These are phyloP conservation scores for Neofusicoccum sp. DNA, from an alignment of 2,329 filamentous ascomycete species.

Conservation along the genomic window DNA sequence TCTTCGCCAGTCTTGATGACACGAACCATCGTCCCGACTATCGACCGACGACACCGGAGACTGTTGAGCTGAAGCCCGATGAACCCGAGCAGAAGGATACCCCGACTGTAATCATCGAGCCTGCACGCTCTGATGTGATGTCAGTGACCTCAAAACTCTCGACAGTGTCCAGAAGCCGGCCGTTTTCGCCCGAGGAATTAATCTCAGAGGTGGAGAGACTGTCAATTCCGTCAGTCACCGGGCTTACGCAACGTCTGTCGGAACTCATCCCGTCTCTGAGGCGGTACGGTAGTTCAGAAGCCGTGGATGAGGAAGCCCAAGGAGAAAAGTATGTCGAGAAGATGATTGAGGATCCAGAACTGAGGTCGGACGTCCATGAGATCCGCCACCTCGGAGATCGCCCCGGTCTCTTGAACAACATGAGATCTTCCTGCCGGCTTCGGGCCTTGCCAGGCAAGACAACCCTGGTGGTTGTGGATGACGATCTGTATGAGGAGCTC, in stretches of 20 bases:
- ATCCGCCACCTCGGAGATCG: constrained; percentile 16
- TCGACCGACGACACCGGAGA: constrained; percentile 16
- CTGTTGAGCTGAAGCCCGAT: not conserved
- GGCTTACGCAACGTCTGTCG: constrained; percentile 49
- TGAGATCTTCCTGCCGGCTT: constrained; percentile 38
- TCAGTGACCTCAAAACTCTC: constrained; percentile 20
- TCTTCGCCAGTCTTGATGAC: constrained; percentile 49
- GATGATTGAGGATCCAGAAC: constrained; percentile 16
- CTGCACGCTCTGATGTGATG: constrained; percentile 16
- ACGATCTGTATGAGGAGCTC: constrained; percentile 38
- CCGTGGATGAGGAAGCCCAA: constrained; percentile 38
- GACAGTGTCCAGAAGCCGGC: constrained; percentile 24
- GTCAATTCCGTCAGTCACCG: constrained; percentile 49
- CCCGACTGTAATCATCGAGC: constrained; percentile 3
- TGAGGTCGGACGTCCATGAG: constrained; percentile 14
- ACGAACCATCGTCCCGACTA: constrained; percentile 19
- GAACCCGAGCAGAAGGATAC: not conserved
- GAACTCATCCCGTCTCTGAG: constrained; percentile 49
- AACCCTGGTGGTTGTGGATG: constrained; percentile 36
- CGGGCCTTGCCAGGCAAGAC: constrained; percentile 37
- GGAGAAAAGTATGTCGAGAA: constrained; percentile 25
- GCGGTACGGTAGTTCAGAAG: constrained; percentile 41
- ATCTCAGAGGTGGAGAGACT: constrained; percentile 50
- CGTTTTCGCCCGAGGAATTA: constrained; percentile 45
- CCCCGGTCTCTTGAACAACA: constrained; percentile 23